These are phyloP conservation scores for Calonectria crousiana DNA, from an alignment of 2,329 filamentous ascomycete genomes.

Conservation along the genomic window DNA sequence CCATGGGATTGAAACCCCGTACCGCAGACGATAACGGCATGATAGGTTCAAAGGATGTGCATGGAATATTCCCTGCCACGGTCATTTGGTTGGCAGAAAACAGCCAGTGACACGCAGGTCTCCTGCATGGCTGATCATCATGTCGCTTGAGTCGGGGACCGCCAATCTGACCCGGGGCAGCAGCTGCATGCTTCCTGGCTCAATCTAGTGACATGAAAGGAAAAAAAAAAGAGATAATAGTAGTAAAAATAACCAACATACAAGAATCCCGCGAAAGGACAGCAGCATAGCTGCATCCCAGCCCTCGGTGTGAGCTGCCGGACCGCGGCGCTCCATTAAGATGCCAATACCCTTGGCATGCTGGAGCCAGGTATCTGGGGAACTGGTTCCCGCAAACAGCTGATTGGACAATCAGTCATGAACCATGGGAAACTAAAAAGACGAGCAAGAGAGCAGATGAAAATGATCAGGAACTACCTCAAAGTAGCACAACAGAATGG, in stretches of 20 bases:
- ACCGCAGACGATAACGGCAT: slow-evolving; percentile 7
- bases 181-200: neutral
- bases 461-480: slow-evolving; percentile 46
- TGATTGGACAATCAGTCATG: slow-evolving; percentile 36
- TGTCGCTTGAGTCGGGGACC: slow-evolving; percentile 11
- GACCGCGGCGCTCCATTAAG: slow-evolving; percentile 56
- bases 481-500: slow-evolving; percentile 55
- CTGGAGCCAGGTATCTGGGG: slow-evolving; percentile 52
- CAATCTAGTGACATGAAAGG: neutral
- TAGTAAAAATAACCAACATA: slow-evolving; percentile 36
- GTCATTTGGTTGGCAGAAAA: slow-evolving; percentile 9
- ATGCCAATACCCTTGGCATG: slow-evolving; percentile 54
- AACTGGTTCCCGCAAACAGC: slow-evolving; percentile 57
- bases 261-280: slow-evolving; percentile 53
- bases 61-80: slow-evolving; percentile 7
- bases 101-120: slow-evolving; percentile 4
- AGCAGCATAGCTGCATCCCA: slow-evolving; percentile 55
- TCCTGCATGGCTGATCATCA: neutral
- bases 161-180: neutral
- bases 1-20: slow-evolving; percentile 2
- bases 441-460: neutral
- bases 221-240: slow-evolving; percentile 11
- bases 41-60: neutral
- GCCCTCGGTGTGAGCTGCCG: slow-evolving; percentile 47
- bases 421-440: neutral